Evolutionary conservation across 1,139 yeast species (phyloP), one percentile per base, ranked within the genome.

Genomic region (Debaryomyces coudertii): DNA sequence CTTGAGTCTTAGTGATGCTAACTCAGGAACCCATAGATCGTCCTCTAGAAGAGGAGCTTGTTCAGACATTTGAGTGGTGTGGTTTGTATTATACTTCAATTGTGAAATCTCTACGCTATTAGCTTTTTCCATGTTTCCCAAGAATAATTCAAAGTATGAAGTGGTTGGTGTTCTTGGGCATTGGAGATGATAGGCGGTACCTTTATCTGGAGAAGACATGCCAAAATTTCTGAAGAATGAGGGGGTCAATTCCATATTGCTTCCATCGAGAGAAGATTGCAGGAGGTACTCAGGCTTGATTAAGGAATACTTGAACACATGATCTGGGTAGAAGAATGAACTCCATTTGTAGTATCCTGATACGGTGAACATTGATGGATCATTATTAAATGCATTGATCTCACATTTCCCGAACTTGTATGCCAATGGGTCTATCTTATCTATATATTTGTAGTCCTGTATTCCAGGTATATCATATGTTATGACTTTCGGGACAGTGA

Each of bases 321-420:
- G 46, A 51, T 80, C 82, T 1, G 77, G 59, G 31, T 65, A 66
- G 51, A 78, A 80, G 2, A 78, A 54, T 28, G 62, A 58, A 36
- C 61, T 60, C 70, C 73, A 69, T 3, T 57, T 53, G 48, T 75
- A 75, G 51, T 71, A 68, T 30, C 63, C 57, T 2, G 76, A 62
- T 51, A 52, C 52, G 55, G 58, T 53, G 50, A 68, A 67, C 34
- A 51, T 54, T n/a, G 44, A 41, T 27, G 39, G 38, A 11, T 30
- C 43, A 29, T 12, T 29, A 2, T 11, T 15, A 48, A 69, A 65
- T 7, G 77, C 74, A 36, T 51, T 61, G 6, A 67, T 41, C 55
- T 76, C 68, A 57, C 79, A 74, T 7, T 44, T 48, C 0, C 61
- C 57, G 42, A 71, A 63, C 23, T 60, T 52, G 1, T 22, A 22